Percentiles rank a stretch among this genome's conserved stretches.
These are phyloP conservation scores for Chenopodium berlandieri DNA, from an alignment of 148 eudicot species.

Conservation along the genomic window DNA sequence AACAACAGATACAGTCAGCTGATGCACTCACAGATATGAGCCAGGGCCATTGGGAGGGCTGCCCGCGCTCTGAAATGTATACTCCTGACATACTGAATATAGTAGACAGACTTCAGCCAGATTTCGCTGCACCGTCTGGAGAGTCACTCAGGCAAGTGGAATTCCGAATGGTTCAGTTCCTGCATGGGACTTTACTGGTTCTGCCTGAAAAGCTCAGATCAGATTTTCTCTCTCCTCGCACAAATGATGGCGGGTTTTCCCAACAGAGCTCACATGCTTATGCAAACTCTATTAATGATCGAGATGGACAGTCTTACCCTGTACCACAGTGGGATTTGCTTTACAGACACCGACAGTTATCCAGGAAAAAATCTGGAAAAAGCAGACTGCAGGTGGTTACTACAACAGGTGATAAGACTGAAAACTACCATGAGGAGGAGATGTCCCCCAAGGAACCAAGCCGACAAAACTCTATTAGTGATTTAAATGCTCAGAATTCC, in stretches of 20 bases:
- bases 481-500: slow-evolving; percentile 35
- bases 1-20: slow-evolving; percentile 67
- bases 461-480: slow-evolving; percentile 38
- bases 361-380: slow-evolving; percentile 85
- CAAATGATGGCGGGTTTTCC: slow-evolving; percentile 49
- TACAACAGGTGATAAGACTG: slow-evolving; percentile 48
- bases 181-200: slow-evolving; percentile 56
- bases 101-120: slow-evolving; percentile 78
- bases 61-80: slow-evolving; percentile 70
- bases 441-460: slow-evolving; percentile 66
- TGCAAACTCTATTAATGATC: slow-evolving; percentile 40
- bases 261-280: slow-evolving; percentile 40
- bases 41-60: slow-evolving; percentile 96
- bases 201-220: slow-evolving; percentile 71
- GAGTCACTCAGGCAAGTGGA: slow-evolving; percentile 95
- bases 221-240: slow-evolving; percentile 75
- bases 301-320: slow-evolving; percentile 51
- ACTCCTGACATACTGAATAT: slow-evolving; percentile 62
- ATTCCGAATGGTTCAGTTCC: slow-evolving; percentile 85
- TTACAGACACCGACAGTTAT: slow-evolving; percentile 56
- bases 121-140: slow-evolving; percentile 86
- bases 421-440: slow-evolving; percentile 80
- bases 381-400: slow-evolving; percentile 93
- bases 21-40: slow-evolving; percentile 89
- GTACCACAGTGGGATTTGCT: slow-evolving; percentile 69